Conservation (phyloP, 306 rosid species). For the Casuarina cunninghamiana region DNA sequence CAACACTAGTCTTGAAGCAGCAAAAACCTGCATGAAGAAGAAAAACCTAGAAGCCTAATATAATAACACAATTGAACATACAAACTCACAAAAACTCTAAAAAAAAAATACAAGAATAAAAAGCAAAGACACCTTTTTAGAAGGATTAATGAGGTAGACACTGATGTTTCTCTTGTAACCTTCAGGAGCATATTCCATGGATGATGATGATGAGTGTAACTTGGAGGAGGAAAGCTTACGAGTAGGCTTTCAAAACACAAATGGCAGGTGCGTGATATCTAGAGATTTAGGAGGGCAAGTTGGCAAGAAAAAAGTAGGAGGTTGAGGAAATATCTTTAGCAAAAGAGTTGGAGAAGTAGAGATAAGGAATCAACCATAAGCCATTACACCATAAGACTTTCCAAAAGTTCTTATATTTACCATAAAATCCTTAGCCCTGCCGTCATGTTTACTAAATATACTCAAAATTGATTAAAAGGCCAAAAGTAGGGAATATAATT, state of each 20-base stretch:
- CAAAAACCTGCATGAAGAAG: conserved; percentile 40
- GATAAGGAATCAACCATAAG: neutral
- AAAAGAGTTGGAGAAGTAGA: neutral
- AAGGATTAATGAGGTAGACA: conserved; percentile 65
- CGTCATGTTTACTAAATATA: too few relatives aligned
- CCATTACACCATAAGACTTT: neutral
- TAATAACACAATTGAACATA: neutral
- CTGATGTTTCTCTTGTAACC: conserved; percentile 86
- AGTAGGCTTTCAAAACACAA: neutral
- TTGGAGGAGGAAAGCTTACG: neutral
- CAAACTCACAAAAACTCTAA: neutral
- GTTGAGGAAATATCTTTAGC: neutral
- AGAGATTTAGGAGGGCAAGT: neutral
- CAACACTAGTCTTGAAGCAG: conserved; percentile 62
- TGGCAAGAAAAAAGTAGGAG: conserved; percentile 13
- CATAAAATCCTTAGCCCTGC: neutral
- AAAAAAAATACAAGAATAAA: neutral
- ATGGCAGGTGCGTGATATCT: conserved; percentile 27
- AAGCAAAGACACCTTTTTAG: conserved; percentile 49
- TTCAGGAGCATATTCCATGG: conserved; percentile 85
- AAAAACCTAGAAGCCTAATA: neutral
- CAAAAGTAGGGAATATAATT: too few relatives aligned
- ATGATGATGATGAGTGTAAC: conserved; percentile 15
- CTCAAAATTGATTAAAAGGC: too few relatives aligned
- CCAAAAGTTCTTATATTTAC: neutral